Evolutionary conservation across 2,329 filamentous ascomycete species (phyloP).

Genomic region (Fusarium sterilihyphosum): DNA sequence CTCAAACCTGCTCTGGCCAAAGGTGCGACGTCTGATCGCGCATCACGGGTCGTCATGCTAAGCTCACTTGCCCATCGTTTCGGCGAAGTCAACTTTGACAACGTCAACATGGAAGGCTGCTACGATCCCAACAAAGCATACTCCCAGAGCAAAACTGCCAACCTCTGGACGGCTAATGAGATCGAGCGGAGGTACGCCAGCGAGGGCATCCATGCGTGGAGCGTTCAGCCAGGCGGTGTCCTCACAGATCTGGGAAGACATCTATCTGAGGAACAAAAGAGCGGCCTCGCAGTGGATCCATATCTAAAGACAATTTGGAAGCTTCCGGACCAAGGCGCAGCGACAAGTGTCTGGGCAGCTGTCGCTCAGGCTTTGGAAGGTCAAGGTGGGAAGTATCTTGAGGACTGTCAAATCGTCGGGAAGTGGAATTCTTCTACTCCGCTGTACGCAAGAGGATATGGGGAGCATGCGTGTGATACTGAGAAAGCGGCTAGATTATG

Average conservation of each 20-base stretch:
- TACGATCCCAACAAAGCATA: constrained; percentile 5
- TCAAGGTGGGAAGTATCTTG: background rate
- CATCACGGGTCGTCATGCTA: background rate
- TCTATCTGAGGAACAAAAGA: constrained; percentile 1
- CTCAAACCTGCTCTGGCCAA: background rate
- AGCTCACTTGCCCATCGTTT: constrained; percentile 5
- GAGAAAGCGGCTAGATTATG: background rate
- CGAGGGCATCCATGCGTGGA: background rate
- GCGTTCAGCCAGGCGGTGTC: background rate
- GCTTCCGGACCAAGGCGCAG: background rate
- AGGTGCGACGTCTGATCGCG: background rate
- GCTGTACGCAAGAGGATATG: background rate
- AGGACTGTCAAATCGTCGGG: constrained; percentile 3
- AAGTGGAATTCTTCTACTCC: background rate
- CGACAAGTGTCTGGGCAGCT: constrained; percentile 6
- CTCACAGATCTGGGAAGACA: background rate
- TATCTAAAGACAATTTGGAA: constrained; percentile 1
- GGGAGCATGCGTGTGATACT: background rate
- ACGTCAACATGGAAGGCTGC: constrained; percentile 2
- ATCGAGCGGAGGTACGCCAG: background rate
- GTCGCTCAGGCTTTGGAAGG: background rate
- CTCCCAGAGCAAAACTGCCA: background rate
- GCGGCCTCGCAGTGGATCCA: background rate
- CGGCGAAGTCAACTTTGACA: background rate
- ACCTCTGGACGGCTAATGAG: constrained; percentile 10